phyloP scores from a whole-genome alignment of 2,329 filamentous ascomycete species.

The Trichoderma pleuroti region DNA sequence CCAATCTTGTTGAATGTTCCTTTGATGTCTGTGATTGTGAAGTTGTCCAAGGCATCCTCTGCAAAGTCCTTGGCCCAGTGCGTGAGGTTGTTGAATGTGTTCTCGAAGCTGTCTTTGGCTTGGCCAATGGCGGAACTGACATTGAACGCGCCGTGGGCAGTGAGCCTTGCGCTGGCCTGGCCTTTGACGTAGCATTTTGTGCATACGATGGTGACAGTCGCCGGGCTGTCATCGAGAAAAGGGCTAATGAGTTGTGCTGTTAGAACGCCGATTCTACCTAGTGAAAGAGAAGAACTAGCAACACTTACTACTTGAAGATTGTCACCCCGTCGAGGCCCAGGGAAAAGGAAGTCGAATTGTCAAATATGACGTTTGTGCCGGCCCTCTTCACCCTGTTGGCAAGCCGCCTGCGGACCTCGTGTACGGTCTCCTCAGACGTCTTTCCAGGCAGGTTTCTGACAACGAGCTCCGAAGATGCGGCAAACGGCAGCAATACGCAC shows the following conservation, averaged over 20 bases:
- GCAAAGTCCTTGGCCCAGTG: conserved; percentile 28
- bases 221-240: neutral
- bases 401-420: conserved; percentile 20
- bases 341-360: conserved; percentile 19
- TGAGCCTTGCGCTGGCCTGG: conserved; percentile 41
- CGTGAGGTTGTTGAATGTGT: conserved; percentile 35
- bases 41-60: conserved; percentile 25
- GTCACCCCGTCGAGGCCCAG: conserved; percentile 2
- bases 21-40: conserved; percentile 14
- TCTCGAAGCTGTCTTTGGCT: conserved; percentile 31
- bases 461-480: conserved; percentile 11
- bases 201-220: conserved; percentile 22
- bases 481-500: neutral
- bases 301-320: conserved; percentile 20
- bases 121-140: conserved; percentile 26
- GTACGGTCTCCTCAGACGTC: conserved; percentile 15
- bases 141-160: conserved; percentile 41
- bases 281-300: neutral
- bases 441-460: conserved; percentile 19
- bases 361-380: conserved; percentile 17
- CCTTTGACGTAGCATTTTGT: conserved; percentile 49
- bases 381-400: conserved; percentile 1
- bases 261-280: neutral
- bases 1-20: conserved; percentile 31
- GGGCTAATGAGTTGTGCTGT: neutral